Evolutionary conservation across 768 basidiomycete species (phyloP).

Genomic region (Trametes punicea): DNA sequence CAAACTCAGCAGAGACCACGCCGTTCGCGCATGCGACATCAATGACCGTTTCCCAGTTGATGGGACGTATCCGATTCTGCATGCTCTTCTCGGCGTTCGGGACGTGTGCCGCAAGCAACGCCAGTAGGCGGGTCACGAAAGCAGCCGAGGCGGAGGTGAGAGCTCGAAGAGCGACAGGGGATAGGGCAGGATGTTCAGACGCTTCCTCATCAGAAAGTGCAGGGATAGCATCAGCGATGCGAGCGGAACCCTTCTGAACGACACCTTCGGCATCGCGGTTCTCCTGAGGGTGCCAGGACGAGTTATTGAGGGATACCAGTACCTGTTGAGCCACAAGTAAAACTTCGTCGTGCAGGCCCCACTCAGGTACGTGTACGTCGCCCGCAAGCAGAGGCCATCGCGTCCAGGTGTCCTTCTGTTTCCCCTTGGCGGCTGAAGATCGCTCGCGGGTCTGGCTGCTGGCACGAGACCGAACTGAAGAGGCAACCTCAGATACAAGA

Average conservation of each 20-base stretch:
- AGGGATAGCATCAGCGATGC: neutral
- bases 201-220: slow-evolving; percentile 17
- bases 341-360: slow-evolving; percentile 69
- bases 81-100: slow-evolving; percentile 54
- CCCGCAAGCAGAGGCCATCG: slow-evolving; percentile 67
- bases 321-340: slow-evolving; percentile 41
- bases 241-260: neutral
- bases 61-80: slow-evolving; percentile 60
- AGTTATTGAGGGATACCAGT: slow-evolving; percentile 20
- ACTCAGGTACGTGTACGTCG: slow-evolving; percentile 67
- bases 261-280: slow-evolving; percentile 10
- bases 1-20: slow-evolving; percentile 28
- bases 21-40: slow-evolving; percentile 46
- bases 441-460: slow-evolving; percentile 4
- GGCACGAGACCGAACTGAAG: neutral
- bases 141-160: slow-evolving; percentile 43
- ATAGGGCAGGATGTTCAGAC: slow-evolving; percentile 31
- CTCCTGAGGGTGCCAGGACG: slow-evolving; percentile 8
- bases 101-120: slow-evolving; percentile 51
- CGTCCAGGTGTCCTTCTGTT: slow-evolving; percentile 56
- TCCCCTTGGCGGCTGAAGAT: slow-evolving; percentile 26
- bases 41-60: slow-evolving; percentile 65
- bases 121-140: slow-evolving; percentile 51
- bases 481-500: neutral
- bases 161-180: slow-evolving; percentile 31